These are phyloP conservation scores for Trichoderma endophyticum DNA, from an alignment of 2,329 filamentous ascomycete species.

Conservation along the genomic window DNA sequence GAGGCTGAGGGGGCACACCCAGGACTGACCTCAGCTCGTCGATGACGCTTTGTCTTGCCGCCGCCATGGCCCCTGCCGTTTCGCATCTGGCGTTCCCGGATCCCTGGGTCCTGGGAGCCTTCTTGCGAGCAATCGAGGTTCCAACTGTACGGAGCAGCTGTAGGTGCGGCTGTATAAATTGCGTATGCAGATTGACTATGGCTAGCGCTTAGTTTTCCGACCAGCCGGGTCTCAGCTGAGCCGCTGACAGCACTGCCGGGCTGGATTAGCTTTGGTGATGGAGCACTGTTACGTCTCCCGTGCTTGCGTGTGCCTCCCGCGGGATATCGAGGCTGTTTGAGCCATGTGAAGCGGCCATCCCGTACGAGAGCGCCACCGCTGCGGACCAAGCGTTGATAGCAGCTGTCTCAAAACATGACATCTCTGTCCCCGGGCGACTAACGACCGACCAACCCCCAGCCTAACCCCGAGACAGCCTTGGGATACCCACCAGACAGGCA, in stretches of 20 bases:
- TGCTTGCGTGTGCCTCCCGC: neutral
- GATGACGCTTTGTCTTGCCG: slow-evolving; percentile 5
- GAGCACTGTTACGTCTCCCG: neutral
- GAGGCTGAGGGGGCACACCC: neutral
- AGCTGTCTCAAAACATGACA: neutral
- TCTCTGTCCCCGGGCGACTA: neutral
- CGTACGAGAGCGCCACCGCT: neutral
- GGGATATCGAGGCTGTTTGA: neutral
- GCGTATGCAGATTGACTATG: slow-evolving; percentile 13
- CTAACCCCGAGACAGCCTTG: neutral
- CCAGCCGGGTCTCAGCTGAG: slow-evolving; percentile 8
- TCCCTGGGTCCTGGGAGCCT: neutral
- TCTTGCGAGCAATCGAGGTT: neutral
- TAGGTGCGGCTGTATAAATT: slow-evolving; percentile 8
- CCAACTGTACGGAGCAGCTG: neutral
- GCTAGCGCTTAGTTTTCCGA: slow-evolving; percentile 14
- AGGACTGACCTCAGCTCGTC: neutral
- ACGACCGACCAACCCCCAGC: neutral
- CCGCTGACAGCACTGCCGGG: slow-evolving; percentile 8
- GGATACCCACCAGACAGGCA: neutral
- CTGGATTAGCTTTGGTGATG: slow-evolving; percentile 8
- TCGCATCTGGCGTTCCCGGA: slow-evolving; percentile 3
- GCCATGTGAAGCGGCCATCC: neutral
- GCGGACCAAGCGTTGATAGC: neutral
- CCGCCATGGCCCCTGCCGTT: neutral